These are phyloP conservation scores for Phenoliferia sp. DNA, from an alignment of 1,284 basidiomycete genomes.

Conservation along the genomic window DNA sequence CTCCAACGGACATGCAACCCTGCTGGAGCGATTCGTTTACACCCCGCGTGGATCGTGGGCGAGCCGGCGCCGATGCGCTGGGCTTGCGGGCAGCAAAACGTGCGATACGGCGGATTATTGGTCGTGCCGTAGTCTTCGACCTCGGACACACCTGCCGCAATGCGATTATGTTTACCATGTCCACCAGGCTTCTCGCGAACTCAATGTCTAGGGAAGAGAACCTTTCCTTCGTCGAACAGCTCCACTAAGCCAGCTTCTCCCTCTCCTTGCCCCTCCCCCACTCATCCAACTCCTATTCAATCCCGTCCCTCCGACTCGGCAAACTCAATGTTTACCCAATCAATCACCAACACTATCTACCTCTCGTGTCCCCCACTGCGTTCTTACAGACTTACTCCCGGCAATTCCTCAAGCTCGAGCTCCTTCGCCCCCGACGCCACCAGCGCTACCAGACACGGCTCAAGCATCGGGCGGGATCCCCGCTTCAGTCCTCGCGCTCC, in stretches of 20 bases:
- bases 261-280: neutral
- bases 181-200: neutral
- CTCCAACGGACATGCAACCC: neutral
- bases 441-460: neutral
- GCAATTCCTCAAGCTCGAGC: neutral
- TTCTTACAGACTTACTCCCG: neutral
- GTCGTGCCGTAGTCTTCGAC: neutral
- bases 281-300: too few relatives aligned
- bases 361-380: neutral
- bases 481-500: slow-evolving; percentile 23
- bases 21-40: too few relatives aligned
- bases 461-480: slow-evolving; percentile 9
- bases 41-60: too few relatives aligned
- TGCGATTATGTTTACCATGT: neutral
- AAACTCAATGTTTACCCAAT: neutral
- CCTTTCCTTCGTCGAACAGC: neutral
- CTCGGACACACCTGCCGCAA: neutral
- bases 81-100: neutral
- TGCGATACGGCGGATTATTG: neutral
- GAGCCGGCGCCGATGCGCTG: neutral
- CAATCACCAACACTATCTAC: neutral
- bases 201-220: neutral
- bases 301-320: neutral
- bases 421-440: neutral
- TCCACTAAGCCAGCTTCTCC: neutral